phyloP scores from a whole-genome alignment of 208 protist species.

The Trypanosoma avium region DNA sequence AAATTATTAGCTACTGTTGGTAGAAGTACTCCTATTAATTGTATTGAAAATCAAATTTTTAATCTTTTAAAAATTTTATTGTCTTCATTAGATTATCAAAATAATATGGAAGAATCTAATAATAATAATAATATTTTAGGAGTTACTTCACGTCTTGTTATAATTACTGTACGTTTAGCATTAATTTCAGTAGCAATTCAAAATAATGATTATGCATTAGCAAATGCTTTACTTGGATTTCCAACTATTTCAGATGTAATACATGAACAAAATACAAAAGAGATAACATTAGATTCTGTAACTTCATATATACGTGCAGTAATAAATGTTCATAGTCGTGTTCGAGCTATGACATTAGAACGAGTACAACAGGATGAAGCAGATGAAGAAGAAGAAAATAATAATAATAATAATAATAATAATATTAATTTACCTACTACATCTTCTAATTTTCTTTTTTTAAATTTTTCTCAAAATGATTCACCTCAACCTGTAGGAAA shows the following conservation, averaged over 20 bases:
- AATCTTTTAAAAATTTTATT: not conserved
- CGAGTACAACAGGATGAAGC: conserved; percentile 22
- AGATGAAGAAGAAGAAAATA: not conserved
- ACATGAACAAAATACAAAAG: conserved; percentile 4
- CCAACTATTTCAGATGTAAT: conserved; percentile 16
- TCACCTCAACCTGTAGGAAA: not conserved
- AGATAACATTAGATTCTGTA: conserved; percentile 24
- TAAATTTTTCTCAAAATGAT: not conserved
- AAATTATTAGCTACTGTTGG: conserved; percentile 8
- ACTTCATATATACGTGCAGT: conserved; percentile 31
- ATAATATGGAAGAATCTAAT: not conserved
- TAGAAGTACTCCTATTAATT: not conserved
- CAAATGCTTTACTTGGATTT: conserved; percentile 29
- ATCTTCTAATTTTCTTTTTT: not conserved
- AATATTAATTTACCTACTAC: not conserved
- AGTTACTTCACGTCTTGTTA: conserved; percentile 9
- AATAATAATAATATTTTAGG: not conserved
- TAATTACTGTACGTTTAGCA: conserved; percentile 14
- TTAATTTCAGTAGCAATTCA: conserved; percentile 21
- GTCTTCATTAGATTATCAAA: not conserved
- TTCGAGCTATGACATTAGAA: conserved; percentile 20
- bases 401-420: not conserved
- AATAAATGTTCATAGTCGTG: conserved; percentile 11
- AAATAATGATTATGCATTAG: conserved; percentile 38
- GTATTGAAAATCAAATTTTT: conserved; percentile 1